phyloP scores from a whole-genome alignment of 169 alveolate species.

The Cryptosporidium viatorum region DNA sequence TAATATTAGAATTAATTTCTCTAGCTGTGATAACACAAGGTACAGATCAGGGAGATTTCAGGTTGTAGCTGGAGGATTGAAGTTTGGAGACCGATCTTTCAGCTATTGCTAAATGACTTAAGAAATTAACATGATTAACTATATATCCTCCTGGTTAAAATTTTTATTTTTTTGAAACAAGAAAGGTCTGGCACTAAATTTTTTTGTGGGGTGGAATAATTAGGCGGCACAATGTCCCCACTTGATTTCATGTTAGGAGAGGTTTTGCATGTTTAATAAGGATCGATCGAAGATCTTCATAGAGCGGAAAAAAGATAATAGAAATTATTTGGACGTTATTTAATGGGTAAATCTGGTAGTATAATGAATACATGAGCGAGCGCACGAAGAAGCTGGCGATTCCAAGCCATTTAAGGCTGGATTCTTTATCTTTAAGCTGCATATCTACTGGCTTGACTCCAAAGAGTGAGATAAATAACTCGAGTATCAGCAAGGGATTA shows the following conservation, averaged over 20 bases:
- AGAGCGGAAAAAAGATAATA: background rate
- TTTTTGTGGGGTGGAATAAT: constrained; percentile 21
- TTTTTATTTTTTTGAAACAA: background rate
- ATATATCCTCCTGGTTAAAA: background rate
- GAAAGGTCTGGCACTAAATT: background rate
- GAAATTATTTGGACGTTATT: background rate
- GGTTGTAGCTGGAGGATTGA: background rate
- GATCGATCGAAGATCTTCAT: constrained; percentile 34
- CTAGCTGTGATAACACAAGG: background rate
- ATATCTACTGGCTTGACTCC: constrained; percentile 72
- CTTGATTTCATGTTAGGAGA: constrained; percentile 16
- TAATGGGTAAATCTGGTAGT: background rate
- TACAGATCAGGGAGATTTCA: background rate
- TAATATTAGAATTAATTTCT: background rate
- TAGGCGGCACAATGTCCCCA: constrained; percentile 18
- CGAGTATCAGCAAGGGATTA: background rate
- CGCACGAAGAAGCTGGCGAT: constrained; percentile 26
- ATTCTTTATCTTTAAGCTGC: constrained; percentile 62
- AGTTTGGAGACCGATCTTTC: background rate
- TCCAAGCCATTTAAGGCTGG: constrained; percentile 76
- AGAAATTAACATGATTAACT: background rate
- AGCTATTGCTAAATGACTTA: background rate
- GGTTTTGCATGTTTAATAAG: constrained; percentile 30
- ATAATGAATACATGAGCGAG: constrained; percentile 61
- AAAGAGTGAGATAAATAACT: constrained; percentile 13